Evolutionary conservation across 768 basidiomycete species (phyloP).

Genomic region (Podaxis sp.): DNA sequence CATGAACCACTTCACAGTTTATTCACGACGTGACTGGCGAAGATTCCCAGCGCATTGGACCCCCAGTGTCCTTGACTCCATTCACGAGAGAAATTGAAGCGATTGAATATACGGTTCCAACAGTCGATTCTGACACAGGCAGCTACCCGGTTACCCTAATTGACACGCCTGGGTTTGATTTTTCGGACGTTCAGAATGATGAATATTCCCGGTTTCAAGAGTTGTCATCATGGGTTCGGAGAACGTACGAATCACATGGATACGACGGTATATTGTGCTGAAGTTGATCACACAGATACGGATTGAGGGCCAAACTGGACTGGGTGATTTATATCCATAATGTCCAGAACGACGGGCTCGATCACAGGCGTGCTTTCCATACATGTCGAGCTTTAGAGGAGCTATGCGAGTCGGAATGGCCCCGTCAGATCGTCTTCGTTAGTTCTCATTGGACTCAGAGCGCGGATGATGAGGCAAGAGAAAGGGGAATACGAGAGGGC

Average conservation of each 20-base stretch:
- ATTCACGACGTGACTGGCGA: background rate
- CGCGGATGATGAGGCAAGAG: background rate
- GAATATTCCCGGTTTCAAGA: background rate
- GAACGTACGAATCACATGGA: background rate
- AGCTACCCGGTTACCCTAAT: slow-evolving; percentile 1
- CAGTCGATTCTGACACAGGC: background rate
- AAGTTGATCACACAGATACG: background rate
- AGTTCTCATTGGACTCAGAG: background rate
- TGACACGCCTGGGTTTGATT: slow-evolving; percentile 10
- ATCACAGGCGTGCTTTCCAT: background rate
- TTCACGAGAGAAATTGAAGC: background rate
- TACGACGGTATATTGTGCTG: background rate
- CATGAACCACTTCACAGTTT: background rate
- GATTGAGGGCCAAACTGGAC: background rate
- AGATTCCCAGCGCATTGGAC: background rate
- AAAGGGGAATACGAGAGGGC: background rate
- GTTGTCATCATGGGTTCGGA: background rate
- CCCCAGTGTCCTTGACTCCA: background rate
- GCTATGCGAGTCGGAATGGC: background rate
- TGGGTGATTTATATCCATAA: background rate
- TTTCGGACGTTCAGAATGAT: background rate
- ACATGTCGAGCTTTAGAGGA: background rate
- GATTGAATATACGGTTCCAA: background rate
- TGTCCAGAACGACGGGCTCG: background rate
- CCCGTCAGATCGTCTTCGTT: background rate